Conservation (phyloP, 176 grass and related monocot genomes). For the Alopecurus myosuroides region DNA sequence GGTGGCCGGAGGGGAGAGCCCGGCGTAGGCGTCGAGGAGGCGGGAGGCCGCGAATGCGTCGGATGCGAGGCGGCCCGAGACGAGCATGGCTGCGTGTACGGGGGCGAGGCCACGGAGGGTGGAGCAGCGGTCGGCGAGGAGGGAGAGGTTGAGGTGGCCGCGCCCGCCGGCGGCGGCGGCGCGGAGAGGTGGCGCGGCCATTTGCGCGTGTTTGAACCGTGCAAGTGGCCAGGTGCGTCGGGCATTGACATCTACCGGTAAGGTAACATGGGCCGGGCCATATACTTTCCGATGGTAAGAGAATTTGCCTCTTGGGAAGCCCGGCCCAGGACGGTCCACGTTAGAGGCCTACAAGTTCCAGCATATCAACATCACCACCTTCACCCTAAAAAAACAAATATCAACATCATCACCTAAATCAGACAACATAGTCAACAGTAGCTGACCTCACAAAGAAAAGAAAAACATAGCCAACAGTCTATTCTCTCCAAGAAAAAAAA, state of each 20-base stretch:
- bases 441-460: no score
- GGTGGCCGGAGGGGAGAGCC: conserved; percentile 7
- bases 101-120: conserved; percentile 10
- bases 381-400: neutral
- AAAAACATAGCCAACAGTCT: no score
- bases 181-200: neutral
- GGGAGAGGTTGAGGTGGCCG: conserved; percentile 21
- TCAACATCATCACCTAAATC: neutral
- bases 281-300: neutral
- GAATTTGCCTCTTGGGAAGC: neutral
- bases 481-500: no score
- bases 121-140: conserved; percentile 44
- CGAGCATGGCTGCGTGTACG: conserved; percentile 51
- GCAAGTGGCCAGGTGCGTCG: neutral
- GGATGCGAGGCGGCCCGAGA: conserved; percentile 31
- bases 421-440: no score
- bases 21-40: conserved; percentile 1
- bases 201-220: neutral
- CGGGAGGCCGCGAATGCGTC: conserved; percentile 26
- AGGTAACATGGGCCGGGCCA: neutral
- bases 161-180: neutral
- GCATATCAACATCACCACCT: neutral
- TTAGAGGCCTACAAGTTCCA: neutral
- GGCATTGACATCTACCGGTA: neutral
- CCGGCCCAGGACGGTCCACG: neutral